A percentile compares a stretch with the other conserved stretches of the same genome.
These are phyloP conservation scores for Hyparrhenia diplandra DNA, from an alignment of 176 grass and related monocot species.

Conservation along the genomic window DNA sequence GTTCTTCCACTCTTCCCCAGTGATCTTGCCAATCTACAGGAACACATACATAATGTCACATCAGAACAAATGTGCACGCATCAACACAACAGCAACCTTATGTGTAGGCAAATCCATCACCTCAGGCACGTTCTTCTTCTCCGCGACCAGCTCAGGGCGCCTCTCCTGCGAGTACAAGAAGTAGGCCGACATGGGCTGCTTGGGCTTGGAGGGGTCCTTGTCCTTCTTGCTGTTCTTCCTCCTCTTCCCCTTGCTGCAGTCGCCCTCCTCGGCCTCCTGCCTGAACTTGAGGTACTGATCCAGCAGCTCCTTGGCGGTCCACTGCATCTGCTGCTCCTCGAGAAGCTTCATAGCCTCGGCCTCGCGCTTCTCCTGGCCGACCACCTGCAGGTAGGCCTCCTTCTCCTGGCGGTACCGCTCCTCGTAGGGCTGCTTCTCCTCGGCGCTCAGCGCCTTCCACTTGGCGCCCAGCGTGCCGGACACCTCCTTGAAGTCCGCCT, in stretches of 20 bases:
- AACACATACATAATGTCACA: neutral
- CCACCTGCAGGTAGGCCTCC: conserved; percentile 81
- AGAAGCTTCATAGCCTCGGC: conserved; percentile 88
- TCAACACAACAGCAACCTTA: neutral
- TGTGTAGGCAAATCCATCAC: conserved; percentile 5
- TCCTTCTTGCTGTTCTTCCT: conserved; percentile 56
- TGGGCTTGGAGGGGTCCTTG: conserved; percentile 83
- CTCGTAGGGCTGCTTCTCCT: conserved; percentile 85
- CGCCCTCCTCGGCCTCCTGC: conserved; percentile 41
- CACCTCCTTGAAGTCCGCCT: conserved; percentile 78
- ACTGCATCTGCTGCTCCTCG: conserved; percentile 82
- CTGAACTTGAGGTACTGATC: conserved; percentile 88
- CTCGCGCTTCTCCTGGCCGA: conserved; percentile 80
- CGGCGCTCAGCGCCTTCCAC: conserved; percentile 62
- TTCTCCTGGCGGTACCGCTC: conserved; percentile 80
- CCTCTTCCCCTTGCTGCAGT: conserved; percentile 55
- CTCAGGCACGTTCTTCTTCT: conserved; percentile 74
- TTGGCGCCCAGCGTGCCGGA: conserved; percentile 59
- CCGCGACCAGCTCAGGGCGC: conserved; percentile 33
- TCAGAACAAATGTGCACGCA: neutral
- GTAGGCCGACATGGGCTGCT: conserved; percentile 81
- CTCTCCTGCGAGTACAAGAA: conserved; percentile 71
- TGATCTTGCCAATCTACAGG: conserved; percentile 66
- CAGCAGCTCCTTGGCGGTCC: conserved; percentile 76
- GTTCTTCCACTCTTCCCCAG: conserved; percentile 80